phyloP scores from a whole-genome alignment of 345 rosid species.

The Pelargonium nanum region DNA sequence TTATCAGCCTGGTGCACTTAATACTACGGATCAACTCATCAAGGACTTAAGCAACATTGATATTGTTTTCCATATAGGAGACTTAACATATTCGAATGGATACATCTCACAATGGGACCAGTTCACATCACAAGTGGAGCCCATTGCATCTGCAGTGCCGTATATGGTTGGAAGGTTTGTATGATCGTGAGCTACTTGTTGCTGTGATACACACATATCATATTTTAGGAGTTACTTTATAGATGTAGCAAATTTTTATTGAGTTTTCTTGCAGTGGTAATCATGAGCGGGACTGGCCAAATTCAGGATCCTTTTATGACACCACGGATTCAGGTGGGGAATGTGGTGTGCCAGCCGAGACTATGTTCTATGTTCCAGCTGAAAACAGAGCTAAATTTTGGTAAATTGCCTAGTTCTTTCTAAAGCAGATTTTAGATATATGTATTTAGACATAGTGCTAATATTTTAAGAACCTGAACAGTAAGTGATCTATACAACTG shows the following conservation, averaged over 20 bases:
- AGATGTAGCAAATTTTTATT: background rate
- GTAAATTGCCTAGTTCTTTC: conserved; percentile 11
- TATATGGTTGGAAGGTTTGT: conserved; percentile 37
- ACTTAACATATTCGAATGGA: conserved; percentile 33
- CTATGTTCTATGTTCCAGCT: conserved; percentile 57
- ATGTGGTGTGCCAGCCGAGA: conserved; percentile 58
- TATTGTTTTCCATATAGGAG: conserved; percentile 34
- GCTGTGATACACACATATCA: background rate
- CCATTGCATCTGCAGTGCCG: conserved; percentile 26
- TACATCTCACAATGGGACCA: conserved; percentile 43
- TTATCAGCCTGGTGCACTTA: conserved; percentile 36
- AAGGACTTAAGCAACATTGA: conserved; percentile 20
- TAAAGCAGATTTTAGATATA: no score
- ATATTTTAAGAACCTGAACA: no score
- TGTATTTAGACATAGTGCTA: no score
- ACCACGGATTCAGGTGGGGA: conserved; percentile 54
- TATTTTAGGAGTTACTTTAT: background rate
- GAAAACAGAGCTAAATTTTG: conserved; percentile 52
- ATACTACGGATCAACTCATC: conserved; percentile 31
- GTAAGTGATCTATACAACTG: no score
- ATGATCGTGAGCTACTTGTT: background rate
- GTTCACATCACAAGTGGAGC: conserved; percentile 32
- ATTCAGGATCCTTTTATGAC: conserved; percentile 34
- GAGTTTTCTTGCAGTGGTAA: conserved; percentile 21
- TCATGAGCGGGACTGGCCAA: conserved; percentile 30